Evolutionary conservation across 345 rosid genomes (phyloP).

Genomic region (Brassica rapa): DNA sequence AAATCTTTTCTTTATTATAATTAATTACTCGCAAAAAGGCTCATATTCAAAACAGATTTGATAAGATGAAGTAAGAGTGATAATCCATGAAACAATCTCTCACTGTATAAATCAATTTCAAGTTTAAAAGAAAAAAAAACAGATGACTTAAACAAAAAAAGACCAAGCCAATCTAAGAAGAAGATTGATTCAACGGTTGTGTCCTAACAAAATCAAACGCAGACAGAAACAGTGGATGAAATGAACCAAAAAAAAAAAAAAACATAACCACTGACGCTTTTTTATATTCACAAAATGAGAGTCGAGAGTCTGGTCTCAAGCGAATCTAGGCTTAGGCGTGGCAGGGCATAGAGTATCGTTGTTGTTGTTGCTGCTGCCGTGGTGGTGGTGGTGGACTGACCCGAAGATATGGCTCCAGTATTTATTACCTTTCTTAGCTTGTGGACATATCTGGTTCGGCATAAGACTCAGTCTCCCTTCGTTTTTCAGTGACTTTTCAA

Average conservation of each 20-base stretch:
- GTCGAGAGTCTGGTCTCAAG: background rate
- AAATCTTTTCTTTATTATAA: background rate
- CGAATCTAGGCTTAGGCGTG: constrained; percentile 56
- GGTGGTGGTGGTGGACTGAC: constrained; percentile 7
- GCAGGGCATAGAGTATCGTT: constrained; percentile 39
- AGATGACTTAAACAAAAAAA: background rate
- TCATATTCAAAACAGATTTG: too few species aligned
- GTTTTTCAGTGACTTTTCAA: constrained; percentile 47
- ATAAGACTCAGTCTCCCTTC: constrained; percentile 57
- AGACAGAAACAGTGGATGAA: constrained; percentile 23
- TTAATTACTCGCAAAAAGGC: too few species aligned
- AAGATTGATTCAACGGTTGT: background rate
- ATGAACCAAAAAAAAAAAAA: constrained; percentile 5
- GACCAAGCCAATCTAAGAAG: background rate
- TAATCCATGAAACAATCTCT: background rate
- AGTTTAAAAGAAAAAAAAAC: background rate
- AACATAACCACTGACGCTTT: constrained; percentile 20
- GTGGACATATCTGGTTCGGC: constrained; percentile 50
- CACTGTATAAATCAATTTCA: background rate
- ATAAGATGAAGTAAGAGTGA: background rate
- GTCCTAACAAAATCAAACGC: constrained; percentile 1
- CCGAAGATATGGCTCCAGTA: constrained; percentile 69
- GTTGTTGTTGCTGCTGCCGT: background rate
- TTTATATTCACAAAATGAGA: constrained; percentile 8
- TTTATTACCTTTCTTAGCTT: constrained; percentile 61